These are phyloP conservation scores for Ophiosphaerella korrae DNA, from an alignment of 2,329 filamentous ascomycete genomes.

Conservation along the genomic window DNA sequence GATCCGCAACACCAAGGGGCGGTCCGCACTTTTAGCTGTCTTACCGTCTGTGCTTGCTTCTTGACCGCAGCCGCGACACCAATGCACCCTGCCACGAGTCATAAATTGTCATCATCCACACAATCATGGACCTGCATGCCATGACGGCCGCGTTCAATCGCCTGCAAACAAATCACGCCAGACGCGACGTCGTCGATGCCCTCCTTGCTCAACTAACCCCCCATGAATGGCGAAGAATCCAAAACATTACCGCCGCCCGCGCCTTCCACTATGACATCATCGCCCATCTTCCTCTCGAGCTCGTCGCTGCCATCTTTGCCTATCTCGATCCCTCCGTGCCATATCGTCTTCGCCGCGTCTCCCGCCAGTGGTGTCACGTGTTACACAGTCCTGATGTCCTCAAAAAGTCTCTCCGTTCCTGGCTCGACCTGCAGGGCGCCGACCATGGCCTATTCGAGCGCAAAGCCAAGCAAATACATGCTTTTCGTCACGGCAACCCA, in stretches of 20 bases:
- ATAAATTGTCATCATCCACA: neutral
- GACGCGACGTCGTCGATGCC: constrained; percentile 27
- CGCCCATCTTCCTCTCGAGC: constrained; percentile 44
- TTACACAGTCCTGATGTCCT: constrained; percentile 34
- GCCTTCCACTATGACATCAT: constrained; percentile 44
- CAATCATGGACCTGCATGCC: constrained; percentile 8
- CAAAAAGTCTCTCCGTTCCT: constrained; percentile 21
- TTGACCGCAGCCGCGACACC: neutral
- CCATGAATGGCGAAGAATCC: constrained; percentile 38
- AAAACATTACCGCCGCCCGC: constrained; percentile 18
- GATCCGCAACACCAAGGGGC: neutral
- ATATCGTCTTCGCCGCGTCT: constrained; percentile 43
- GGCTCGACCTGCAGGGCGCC: constrained; percentile 20
- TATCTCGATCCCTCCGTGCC: constrained; percentile 37
- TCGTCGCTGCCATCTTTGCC: constrained; percentile 43
- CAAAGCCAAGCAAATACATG: constrained; percentile 31
- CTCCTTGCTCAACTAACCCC: constrained; percentile 32
- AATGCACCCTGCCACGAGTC: no score
- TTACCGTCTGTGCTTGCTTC: neutral
- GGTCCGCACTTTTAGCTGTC: neutral
- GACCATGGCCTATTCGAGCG: constrained; percentile 19
- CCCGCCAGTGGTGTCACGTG: constrained; percentile 36
- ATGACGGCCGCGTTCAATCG: constrained; percentile 23
- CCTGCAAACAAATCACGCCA: constrained; percentile 17
- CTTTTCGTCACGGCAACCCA: constrained; percentile 29